These are phyloP conservation scores for Asterophora parasitica DNA, from an alignment of 768 basidiomycete genomes.

Conservation along the genomic window DNA sequence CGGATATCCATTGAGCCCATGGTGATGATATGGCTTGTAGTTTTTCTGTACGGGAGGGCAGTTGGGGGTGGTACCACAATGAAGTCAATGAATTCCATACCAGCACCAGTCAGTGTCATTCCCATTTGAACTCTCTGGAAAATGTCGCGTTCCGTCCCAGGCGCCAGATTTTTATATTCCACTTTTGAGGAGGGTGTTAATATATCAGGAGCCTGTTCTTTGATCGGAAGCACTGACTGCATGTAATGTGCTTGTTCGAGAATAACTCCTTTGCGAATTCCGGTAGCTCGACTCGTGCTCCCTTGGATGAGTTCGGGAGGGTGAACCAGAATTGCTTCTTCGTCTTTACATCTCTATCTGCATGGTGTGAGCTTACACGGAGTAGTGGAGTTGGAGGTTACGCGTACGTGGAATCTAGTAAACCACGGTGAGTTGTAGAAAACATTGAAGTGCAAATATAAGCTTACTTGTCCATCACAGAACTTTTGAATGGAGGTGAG, in stretches of 20 bases:
- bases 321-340: slow-evolving; percentile 66
- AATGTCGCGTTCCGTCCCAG: slow-evolving; percentile 66
- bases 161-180: slow-evolving; percentile 56
- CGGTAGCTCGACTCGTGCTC: slow-evolving; percentile 48
- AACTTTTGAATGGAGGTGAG: slow-evolving; percentile 78
- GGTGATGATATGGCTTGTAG: slow-evolving; percentile 73
- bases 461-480: slow-evolving; percentile 57
- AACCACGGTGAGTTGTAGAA: not conserved
- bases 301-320: slow-evolving; percentile 39
- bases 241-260: slow-evolving; percentile 54
- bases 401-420: slow-evolving; percentile 20
- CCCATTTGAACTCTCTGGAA: slow-evolving; percentile 83
- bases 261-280: slow-evolving; percentile 47
- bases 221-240: slow-evolving; percentile 40
- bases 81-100: slow-evolving; percentile 27
- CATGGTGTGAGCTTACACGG: not conserved
- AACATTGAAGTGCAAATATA: slow-evolving; percentile 7
- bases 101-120: slow-evolving; percentile 67
- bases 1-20: slow-evolving; percentile 61
- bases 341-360: slow-evolving; percentile 53
- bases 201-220: not conserved
- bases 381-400: not conserved
- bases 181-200: slow-evolving; percentile 35
- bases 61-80: not conserved
- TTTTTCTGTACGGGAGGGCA: slow-evolving; percentile 48